These are phyloP conservation scores for Chara braunii DNA, from an alignment of 139 green algal species.

Conservation along the genomic window DNA sequence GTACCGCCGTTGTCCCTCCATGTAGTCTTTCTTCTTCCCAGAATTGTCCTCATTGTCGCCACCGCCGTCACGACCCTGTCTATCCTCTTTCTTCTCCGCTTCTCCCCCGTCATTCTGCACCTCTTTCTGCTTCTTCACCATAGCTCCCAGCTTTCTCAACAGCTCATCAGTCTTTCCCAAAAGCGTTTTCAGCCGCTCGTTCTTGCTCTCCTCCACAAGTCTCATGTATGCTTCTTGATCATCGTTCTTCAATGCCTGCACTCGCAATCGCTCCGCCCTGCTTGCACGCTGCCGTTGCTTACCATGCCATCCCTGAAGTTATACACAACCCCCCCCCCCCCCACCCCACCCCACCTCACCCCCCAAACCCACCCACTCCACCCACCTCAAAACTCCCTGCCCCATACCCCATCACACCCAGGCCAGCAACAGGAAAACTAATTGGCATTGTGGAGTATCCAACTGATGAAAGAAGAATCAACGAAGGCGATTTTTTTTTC, in stretches of 20 bases:
- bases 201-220: slow-evolving; percentile 49
- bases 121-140: slow-evolving; percentile 38
- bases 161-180: slow-evolving; percentile 87
- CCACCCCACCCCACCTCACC: not conserved
- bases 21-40: not conserved
- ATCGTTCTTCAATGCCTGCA: slow-evolving; percentile 56
- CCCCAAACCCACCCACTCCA: not conserved
- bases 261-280: slow-evolving; percentile 25
- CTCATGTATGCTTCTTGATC: slow-evolving; percentile 71
- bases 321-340: slow-evolving; percentile 5
- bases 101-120: not conserved
- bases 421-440: not conserved
- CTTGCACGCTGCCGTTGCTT: slow-evolving; percentile 19
- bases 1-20: slow-evolving; percentile 36
- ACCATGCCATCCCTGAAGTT: slow-evolving; percentile 16
- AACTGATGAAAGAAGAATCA: too few species aligned
- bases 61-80: not conserved
- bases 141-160: slow-evolving; percentile 71
- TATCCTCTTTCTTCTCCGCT: not conserved
- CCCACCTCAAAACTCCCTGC: not conserved
- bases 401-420: not conserved
- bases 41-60: not conserved
- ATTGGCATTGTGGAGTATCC: not conserved
- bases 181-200: slow-evolving; percentile 41
- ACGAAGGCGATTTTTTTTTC: too few species aligned